Evolutionary conservation across 2,329 filamentous ascomycete species (phyloP).

Genomic region (Drechslera avenae): DNA sequence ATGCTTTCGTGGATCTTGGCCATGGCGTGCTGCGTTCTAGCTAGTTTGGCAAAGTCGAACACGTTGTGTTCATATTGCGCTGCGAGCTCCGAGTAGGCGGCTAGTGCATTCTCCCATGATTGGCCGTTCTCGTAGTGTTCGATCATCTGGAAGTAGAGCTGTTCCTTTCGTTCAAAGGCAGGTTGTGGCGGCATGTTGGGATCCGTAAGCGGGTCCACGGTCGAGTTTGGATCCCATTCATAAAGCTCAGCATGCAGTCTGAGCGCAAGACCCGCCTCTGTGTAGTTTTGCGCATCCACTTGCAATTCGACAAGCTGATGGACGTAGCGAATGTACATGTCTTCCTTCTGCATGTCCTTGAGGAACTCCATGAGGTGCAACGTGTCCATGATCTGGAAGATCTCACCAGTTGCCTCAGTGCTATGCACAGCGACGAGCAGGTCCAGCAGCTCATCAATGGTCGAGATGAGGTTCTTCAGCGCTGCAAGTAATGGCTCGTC

Average conservation of each 20-base stretch:
- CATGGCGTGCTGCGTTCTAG: conserved; percentile 85
- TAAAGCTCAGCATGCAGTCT: conserved; percentile 92
- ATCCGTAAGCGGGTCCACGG: conserved; percentile 69
- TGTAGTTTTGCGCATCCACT: conserved; percentile 73
- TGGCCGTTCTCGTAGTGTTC: conserved; percentile 93
- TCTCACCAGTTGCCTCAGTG: conserved; percentile 73
- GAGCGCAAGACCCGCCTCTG: conserved; percentile 86
- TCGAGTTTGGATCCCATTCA: conserved; percentile 79
- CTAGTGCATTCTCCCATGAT: conserved; percentile 86
- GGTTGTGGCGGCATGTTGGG: conserved; percentile 82
- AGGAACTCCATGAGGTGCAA: conserved; percentile 94
- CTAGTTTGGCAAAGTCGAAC: conserved; percentile 91
- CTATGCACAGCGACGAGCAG: conserved; percentile 88
- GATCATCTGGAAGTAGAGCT: conserved; percentile 92
- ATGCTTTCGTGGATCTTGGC: conserved; percentile 90
- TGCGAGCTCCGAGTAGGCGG: conserved; percentile 88
- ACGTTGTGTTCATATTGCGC: conserved; percentile 87
- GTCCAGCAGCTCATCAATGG: conserved; percentile 88
- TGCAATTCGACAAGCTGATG: conserved; percentile 87
- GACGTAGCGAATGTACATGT: conserved; percentile 95
- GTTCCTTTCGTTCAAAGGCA: conserved; percentile 90
- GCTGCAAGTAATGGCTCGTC: conserved; percentile 78
- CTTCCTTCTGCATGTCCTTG: conserved; percentile 94
- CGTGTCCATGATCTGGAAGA: conserved; percentile 83
- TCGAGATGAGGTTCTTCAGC: conserved; percentile 77